A percentile compares a stretch with the other conserved stretches of the same genome.
Evolutionary conservation across 2,329 filamentous ascomycete genomes (phyloP).

Genomic region (Macrophomina pseudophaseolina): DNA sequence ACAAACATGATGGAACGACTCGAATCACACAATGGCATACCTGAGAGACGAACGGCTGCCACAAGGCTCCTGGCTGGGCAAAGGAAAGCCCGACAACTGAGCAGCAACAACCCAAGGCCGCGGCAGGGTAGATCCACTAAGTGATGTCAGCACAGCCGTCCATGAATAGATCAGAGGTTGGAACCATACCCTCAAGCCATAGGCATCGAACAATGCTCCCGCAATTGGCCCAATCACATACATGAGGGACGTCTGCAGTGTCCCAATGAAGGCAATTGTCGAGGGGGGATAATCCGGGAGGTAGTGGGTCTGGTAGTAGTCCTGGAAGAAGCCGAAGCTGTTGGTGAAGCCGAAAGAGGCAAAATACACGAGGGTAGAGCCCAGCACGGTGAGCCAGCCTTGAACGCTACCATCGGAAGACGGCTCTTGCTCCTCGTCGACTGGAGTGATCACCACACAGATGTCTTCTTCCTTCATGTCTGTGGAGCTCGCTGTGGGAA

Average conservation of each 20-base stretch:
- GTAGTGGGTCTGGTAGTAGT: conserved; percentile 39
- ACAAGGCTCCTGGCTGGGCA: conserved; percentile 1
- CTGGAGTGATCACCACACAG: background rate
- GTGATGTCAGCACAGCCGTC: background rate
- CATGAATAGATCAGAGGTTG: background rate
- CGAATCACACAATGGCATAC: background rate
- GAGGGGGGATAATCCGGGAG: conserved; percentile 13
- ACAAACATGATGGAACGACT: background rate
- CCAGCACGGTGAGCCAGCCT: conserved; percentile 17
- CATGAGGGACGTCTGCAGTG: conserved; percentile 11
- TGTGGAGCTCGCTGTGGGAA: background rate
- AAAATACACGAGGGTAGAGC: conserved; percentile 14
- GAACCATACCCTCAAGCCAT: conserved; percentile 6
- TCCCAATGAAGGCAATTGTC: conserved; percentile 17
- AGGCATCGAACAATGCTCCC: background rate
- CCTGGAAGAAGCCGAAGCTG: conserved; percentile 41
- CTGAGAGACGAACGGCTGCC: conserved; percentile 19
- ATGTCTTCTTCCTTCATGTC: conserved; percentile 14
- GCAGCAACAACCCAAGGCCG: conserved; percentile 6
- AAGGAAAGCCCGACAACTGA: conserved; percentile 15
- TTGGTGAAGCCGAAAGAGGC: conserved; percentile 19
- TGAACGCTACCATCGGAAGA: conserved; percentile 7
- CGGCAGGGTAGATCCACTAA: conserved; percentile 15
- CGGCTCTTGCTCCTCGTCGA: background rate
- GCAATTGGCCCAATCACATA: conserved; percentile 13